phyloP scores from a whole-genome alignment of 2,329 filamentous ascomycete genomes.

The Amauroascus verrucosus region DNA sequence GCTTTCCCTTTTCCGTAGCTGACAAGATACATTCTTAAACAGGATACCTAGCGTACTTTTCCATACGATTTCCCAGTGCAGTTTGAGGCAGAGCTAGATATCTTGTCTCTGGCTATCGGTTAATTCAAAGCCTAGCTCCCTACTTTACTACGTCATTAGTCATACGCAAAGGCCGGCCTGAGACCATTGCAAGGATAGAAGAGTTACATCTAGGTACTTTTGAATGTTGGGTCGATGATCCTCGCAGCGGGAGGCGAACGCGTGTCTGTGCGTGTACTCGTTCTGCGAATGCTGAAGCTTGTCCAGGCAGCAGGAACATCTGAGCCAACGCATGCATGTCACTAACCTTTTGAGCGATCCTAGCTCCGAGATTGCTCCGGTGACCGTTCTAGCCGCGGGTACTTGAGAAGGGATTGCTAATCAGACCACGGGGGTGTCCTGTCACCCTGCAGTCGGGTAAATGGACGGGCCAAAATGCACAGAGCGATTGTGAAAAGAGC shows the following conservation, averaged over 20 bases:
- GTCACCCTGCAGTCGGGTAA: constrained; percentile 3
- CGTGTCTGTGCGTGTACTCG: not conserved
- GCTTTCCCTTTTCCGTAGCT: not conserved
- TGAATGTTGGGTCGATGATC: not conserved
- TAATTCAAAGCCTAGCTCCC: not conserved
- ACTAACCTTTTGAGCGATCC: not conserved
- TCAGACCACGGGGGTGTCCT: not conserved
- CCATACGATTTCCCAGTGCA: not conserved
- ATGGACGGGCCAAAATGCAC: not conserved
- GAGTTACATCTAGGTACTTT: constrained; percentile 5
- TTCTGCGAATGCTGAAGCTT: not conserved
- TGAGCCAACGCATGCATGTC: not conserved
- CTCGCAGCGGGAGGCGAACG: not conserved
- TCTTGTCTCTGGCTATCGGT: not conserved
- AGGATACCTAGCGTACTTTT: not conserved
- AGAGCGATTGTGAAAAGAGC: not conserved
- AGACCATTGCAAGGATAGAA: not conserved
- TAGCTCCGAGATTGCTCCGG: constrained; percentile 1
- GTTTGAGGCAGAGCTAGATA: not conserved
- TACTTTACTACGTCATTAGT: not conserved
- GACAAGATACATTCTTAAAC: not conserved
- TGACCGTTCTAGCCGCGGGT: not conserved
- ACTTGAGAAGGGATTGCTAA: not conserved
- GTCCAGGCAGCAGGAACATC: not conserved
- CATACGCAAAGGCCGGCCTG: not conserved